Base-by-base conservation (phyloP, 192 early-diverging fungal genomes). In the Linnemannia hyalina region DNA sequence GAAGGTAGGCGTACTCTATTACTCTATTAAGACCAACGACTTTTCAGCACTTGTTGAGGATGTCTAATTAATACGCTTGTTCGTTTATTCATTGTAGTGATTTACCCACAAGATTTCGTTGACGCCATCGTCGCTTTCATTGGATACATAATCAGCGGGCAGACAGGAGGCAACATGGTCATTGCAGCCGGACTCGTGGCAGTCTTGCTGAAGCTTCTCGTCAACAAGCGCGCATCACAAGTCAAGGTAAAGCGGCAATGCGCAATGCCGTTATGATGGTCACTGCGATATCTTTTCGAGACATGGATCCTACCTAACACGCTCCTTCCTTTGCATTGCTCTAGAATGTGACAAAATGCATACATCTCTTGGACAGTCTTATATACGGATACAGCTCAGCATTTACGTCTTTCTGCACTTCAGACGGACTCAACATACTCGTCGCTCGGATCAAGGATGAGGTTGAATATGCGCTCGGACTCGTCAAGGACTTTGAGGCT, bases 151-250 rank as follows among this genome's bases (percentile, higher is more conserved):
- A 89, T 95, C 29, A 90, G 92, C 74, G 96, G 94, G 40, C 95
- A 94, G 81, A 90, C 93, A 15, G 97, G 97, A 72, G 95, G 96
- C 13, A 95, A 94, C 65, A 97, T 98, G 94, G 83, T 99, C 13
- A 95, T 97, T 55, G 93, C 96, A 26, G 96, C 97, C 9, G 98
- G 98, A 26, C 91, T 98, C n/a, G 92, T 98, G 49, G 94, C 95
- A 0, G 90, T 94, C 0, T 89, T 99, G 70, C 88, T 96, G 32
- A 88, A 93, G 38, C 91, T 95, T 13, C 91, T 99, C 11, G 86
- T 80, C 9, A 95, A 96, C 87, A 90, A 90, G 54, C 87, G 91
- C 22, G 46, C 81, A 11, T 68, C 76, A 10, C 95, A 97, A 63
- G 60, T 94, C 54, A 95, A 95, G 89, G 94, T 95, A 65, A 6